A percentile compares a stretch with the other conserved stretches of the same genome.
Conservation (phyloP, 148 eudicot genomes). For the Rhododendron molle region DNA sequence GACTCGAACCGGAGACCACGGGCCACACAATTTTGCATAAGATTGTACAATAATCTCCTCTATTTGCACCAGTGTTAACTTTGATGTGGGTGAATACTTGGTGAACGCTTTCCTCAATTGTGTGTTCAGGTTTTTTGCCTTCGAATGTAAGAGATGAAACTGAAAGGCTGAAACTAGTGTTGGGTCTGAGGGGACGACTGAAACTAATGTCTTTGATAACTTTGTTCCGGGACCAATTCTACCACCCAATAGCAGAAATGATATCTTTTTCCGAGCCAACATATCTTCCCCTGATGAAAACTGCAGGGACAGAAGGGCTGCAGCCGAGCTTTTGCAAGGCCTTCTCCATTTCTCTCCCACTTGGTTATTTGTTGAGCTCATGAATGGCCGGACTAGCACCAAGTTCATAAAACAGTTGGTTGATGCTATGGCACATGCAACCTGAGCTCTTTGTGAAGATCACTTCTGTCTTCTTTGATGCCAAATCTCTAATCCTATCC, state of each 20-base stretch:
- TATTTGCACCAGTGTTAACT: background rate
- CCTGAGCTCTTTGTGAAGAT: constrained; percentile 57
- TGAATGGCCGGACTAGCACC: too few relatives aligned
- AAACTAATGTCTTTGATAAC: background rate
- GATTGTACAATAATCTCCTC: background rate
- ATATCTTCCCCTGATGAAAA: too few relatives aligned
- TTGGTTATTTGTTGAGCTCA: too few relatives aligned
- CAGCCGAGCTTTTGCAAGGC: too few relatives aligned
- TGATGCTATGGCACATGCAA: constrained; percentile 47
- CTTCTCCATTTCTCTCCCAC: too few relatives aligned
- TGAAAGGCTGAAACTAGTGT: background rate
- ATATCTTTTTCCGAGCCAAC: too few relatives aligned
- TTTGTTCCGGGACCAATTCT: background rate
- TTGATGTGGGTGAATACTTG: background rate
- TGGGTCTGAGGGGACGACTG: background rate
- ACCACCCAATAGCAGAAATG: background rate
- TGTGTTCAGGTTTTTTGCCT: background rate
- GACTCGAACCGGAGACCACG: too few relatives aligned
- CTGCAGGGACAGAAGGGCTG: too few relatives aligned
- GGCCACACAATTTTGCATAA: background rate
- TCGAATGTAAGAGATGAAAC: background rate
- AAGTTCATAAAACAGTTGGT: too few relatives aligned
- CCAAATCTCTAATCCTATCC: constrained; percentile 39
- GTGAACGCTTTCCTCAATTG: background rate
- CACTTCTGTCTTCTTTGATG: constrained; percentile 40